phyloP scores from a whole-genome alignment of 2,329 filamentous ascomycete genomes.

The Periglandula ipomoeae region DNA sequence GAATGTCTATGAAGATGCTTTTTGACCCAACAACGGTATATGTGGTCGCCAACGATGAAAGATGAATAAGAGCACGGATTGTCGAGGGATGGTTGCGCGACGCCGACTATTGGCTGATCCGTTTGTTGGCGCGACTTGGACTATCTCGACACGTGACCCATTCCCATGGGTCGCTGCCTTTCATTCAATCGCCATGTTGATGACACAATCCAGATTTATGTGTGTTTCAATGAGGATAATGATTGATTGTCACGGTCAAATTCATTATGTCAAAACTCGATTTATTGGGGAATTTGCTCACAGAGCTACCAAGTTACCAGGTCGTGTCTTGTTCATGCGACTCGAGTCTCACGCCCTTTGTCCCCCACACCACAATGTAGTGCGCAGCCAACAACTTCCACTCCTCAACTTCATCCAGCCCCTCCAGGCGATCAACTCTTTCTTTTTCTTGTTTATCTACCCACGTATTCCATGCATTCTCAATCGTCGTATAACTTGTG shows the following conservation, averaged over 20 bases:
- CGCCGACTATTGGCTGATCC: neutral
- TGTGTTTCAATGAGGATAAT: too few species aligned
- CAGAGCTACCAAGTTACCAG: too few species aligned
- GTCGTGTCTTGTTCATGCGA: neutral
- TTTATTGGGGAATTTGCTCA: too few species aligned
- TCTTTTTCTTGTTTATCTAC: conserved; percentile 62
- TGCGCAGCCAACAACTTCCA: conserved; percentile 80
- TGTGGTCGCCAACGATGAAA: neutral
- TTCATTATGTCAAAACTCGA: too few species aligned
- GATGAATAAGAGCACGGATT: neutral
- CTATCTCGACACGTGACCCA: conserved; percentile 3
- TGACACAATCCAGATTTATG: too few species aligned
- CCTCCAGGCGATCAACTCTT: conserved; percentile 69
- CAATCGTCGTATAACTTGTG: conserved; percentile 35
- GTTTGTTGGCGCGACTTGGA: too few species aligned
- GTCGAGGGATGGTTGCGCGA: neutral
- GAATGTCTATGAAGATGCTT: too few species aligned
- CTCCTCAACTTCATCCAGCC: conserved; percentile 92
- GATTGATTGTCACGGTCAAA: too few species aligned
- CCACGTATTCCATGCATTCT: conserved; percentile 69
- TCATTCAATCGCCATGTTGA: too few species aligned
- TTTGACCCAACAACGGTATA: neutral
- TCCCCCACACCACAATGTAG: conserved; percentile 87
- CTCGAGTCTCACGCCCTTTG: conserved; percentile 35
- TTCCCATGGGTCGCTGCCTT: too few species aligned